phyloP scores from a whole-genome alignment of 352 stramenopile species.

The Phytophthora megakarya region DNA sequence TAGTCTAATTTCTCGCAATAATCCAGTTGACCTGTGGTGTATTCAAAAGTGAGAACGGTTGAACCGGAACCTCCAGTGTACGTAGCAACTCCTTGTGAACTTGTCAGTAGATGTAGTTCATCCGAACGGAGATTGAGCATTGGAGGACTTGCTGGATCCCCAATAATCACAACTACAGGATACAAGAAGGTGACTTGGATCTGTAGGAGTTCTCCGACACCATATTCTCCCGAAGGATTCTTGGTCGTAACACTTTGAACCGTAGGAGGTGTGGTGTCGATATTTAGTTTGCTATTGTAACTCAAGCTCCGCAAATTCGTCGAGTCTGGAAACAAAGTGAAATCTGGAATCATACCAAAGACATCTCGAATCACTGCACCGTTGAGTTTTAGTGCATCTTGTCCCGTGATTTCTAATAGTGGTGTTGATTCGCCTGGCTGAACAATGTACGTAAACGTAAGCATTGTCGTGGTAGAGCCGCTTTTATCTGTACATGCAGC shows the following conservation, averaged over 20 bases:
- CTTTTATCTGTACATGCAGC: conserved; percentile 63
- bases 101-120: conserved; percentile 56
- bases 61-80: conserved; percentile 66
- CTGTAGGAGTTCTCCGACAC: conserved; percentile 53
- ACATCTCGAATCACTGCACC: conserved; percentile 49
- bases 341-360: conserved; percentile 50
- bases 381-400: conserved; percentile 51
- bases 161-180: conserved; percentile 45
- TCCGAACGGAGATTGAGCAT: conserved; percentile 52
- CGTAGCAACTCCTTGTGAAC: conserved; percentile 40
- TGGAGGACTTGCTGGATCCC: conserved; percentile 16
- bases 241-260: conserved; percentile 50
- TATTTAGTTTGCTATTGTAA: conserved; percentile 60
- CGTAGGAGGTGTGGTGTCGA: conserved; percentile 54
- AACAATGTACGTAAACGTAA: conserved; percentile 66
- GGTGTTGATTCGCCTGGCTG: conserved; percentile 36
- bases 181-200: conserved; percentile 60
- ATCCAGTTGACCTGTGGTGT: conserved; percentile 52
- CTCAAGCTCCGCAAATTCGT: conserved; percentile 53
- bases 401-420: conserved; percentile 49
- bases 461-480: conserved; percentile 37
- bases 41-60: conserved; percentile 55
- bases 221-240: conserved; percentile 62
- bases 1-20: conserved; percentile 77
- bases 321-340: conserved; percentile 51